Conservation (phyloP, 371 early-diverging fungal genomes). For the Mortierella sp. region DNA sequence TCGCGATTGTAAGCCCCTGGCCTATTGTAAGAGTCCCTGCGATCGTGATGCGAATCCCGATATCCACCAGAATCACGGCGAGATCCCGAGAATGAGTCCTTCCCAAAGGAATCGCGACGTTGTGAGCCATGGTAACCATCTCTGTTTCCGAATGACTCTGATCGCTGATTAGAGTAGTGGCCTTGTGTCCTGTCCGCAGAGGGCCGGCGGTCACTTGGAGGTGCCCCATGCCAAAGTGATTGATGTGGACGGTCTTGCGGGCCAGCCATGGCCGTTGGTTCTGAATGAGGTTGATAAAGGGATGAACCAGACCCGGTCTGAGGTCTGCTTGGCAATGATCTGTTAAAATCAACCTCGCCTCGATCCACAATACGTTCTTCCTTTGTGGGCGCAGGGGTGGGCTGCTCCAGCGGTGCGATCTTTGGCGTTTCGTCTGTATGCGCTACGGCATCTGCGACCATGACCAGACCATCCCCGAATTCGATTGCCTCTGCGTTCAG, state of each 20-base stretch:
- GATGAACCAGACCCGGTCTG: slow-evolving; percentile 18
- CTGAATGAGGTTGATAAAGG: slow-evolving; percentile 13
- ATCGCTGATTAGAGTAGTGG: slow-evolving; percentile 8
- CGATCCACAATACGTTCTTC: slow-evolving; percentile 45
- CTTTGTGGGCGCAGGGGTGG: background rate
- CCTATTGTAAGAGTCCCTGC: slow-evolving; percentile 34
- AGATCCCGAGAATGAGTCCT: slow-evolving; percentile 24
- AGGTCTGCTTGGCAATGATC: slow-evolving; percentile 30
- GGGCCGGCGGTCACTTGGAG: slow-evolving; percentile 26
- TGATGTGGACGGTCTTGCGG: slow-evolving; percentile 25
- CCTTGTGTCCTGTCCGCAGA: slow-evolving; percentile 24
- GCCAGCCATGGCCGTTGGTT: slow-evolving; percentile 9
- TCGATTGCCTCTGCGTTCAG: slow-evolving; percentile 45
- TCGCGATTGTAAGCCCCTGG: slow-evolving; percentile 31
- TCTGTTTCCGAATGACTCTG: slow-evolving; percentile 37
- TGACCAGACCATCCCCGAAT: slow-evolving; percentile 46
- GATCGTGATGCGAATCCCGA: slow-evolving; percentile 17
- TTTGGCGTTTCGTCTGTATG: slow-evolving; percentile 16
- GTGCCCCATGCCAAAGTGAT: slow-evolving; percentile 30
- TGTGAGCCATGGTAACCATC: slow-evolving; percentile 17
- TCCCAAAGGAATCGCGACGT: slow-evolving; percentile 33
- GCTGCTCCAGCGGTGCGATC: background rate
- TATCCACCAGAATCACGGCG: slow-evolving; percentile 23
- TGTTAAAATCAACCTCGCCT: slow-evolving; percentile 41
- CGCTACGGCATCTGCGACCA: slow-evolving; percentile 33